These are phyloP conservation scores for Cladosporium sp. DNA, from an alignment of 2,329 filamentous ascomycete species.

Conservation along the genomic window DNA sequence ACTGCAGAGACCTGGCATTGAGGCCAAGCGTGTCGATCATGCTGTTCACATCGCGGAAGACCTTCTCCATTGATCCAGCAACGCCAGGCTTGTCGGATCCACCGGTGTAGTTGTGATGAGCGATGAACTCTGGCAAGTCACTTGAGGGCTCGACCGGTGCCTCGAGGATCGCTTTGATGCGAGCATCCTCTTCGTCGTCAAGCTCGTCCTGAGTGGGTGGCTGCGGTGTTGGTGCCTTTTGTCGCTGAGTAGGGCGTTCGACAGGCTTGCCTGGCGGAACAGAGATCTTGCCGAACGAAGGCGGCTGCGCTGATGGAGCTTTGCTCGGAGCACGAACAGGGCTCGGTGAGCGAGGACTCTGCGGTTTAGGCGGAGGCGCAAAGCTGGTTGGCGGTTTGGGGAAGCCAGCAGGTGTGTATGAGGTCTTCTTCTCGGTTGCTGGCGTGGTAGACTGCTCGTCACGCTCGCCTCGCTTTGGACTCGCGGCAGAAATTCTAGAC, in stretches of 20 bases:
- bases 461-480: slow-evolving; percentile 15
- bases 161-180: slow-evolving; percentile 59
- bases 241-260: slow-evolving; percentile 30
- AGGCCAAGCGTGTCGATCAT: slow-evolving; percentile 94
- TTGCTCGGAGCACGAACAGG: slow-evolving; percentile 57
- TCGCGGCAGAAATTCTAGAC: slow-evolving; percentile 22
- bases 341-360: slow-evolving; percentile 67
- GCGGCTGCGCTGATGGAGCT: slow-evolving; percentile 2
- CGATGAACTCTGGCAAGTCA: slow-evolving; percentile 64
- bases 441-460: slow-evolving; percentile 21
- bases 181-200: slow-evolving; percentile 66
- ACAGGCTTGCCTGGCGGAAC: slow-evolving; percentile 31
- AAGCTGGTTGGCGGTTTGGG: slow-evolving; percentile 41
- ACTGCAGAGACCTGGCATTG: slow-evolving; percentile 65
- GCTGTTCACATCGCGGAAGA: slow-evolving; percentile 77
- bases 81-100: slow-evolving; percentile 38
- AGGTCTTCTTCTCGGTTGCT: slow-evolving; percentile 24
- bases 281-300: slow-evolving; percentile 22
- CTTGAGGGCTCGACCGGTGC: slow-evolving; percentile 59
- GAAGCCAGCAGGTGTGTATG: slow-evolving; percentile 35
- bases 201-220: slow-evolving; percentile 44
- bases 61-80: slow-evolving; percentile 46
- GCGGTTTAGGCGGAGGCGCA: slow-evolving; percentile 32
- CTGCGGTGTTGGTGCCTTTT: slow-evolving; percentile 25
- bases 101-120: slow-evolving; percentile 45